phyloP scores from a whole-genome alignment of 164 flowering plant species.

The Vitis riparia region DNA sequence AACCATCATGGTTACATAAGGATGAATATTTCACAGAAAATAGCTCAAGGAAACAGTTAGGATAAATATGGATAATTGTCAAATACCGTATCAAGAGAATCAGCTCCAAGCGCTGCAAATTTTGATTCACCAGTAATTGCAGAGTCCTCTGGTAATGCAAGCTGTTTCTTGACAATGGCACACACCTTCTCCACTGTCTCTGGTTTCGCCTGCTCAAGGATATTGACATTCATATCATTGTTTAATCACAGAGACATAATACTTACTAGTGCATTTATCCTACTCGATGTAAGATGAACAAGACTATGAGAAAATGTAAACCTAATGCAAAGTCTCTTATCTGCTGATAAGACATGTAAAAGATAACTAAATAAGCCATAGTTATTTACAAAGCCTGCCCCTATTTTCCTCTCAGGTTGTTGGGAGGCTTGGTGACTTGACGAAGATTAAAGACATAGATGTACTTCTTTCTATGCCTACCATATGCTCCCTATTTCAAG shows the following conservation, averaged over 20 bases:
- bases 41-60: no score
- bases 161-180: constrained; percentile 61
- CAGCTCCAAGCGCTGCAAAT: constrained; percentile 73
- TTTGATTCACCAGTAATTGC: constrained; percentile 51
- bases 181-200: constrained; percentile 70
- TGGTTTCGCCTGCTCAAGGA: constrained; percentile 61
- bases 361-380: no score
- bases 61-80: background rate
- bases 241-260: background rate
- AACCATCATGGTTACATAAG: no score
- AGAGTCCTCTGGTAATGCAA: constrained; percentile 49
- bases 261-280: background rate
- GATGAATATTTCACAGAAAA: no score
- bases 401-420: no score
- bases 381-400: no score
- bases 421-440: no score
- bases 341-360: no score
- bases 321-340: background rate
- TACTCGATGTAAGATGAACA: background rate
- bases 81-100: constrained; percentile 79
- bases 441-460: no score
- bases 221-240: constrained; percentile 1
- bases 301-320: background rate
- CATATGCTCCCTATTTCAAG: no score
- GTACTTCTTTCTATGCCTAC: no score